Conservation (phyloP, 78 protist genomes). For the Paratrimastix pyriformis region DNA sequence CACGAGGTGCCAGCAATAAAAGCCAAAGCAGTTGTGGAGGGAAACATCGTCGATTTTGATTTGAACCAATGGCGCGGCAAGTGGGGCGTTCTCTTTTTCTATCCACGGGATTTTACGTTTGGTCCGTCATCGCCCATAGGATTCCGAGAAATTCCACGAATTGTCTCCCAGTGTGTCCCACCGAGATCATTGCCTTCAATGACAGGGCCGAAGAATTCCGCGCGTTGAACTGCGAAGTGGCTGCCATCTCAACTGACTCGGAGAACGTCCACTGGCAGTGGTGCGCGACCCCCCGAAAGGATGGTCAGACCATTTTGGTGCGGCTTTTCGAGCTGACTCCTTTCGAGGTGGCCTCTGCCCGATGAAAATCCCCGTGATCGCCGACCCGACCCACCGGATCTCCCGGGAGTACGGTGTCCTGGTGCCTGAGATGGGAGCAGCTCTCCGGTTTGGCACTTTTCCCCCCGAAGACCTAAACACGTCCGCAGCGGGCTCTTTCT, state of each 20-base stretch:
- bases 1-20: conserved; percentile 1
- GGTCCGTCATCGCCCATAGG: no score
- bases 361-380: conserved; percentile 2
- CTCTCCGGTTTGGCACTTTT: no score
- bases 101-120: conserved; percentile 20
- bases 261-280: not conserved
- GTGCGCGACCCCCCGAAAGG: not conserved
- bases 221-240: not conserved
- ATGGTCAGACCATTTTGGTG: no score
- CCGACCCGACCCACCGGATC: not conserved
- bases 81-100: conserved; percentile 5
- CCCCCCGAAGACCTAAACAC: no score
- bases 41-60: not conserved
- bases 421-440: not conserved
- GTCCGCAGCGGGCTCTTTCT: not conserved
- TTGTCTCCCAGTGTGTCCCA: conserved; percentile 27
- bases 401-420: not conserved
- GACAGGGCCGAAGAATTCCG: not conserved
- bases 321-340: no score
- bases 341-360: conserved; percentile 21
- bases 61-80: conserved; percentile 1
- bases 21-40: not conserved
- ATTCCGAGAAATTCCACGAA: no score
- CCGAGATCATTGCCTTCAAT: conserved; percentile 1
- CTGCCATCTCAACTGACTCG: not conserved